Conservation (phyloP, 1,284 basidiomycete genomes). For the Ganoderma leucocontextum region DNA sequence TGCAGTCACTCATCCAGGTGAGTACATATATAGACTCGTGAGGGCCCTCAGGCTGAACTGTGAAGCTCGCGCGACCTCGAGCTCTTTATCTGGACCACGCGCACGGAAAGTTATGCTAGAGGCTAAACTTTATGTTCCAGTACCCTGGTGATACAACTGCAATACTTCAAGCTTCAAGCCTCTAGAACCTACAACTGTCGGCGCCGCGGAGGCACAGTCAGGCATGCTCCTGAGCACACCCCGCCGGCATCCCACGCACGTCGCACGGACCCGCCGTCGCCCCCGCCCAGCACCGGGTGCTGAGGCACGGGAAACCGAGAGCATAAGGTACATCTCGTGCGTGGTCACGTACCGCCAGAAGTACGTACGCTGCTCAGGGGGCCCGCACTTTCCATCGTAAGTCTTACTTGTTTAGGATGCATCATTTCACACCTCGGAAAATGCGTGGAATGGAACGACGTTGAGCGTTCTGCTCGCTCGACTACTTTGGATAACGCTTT, state of each 20-base stretch:
- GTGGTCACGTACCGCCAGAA: background rate
- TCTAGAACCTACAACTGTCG: background rate
- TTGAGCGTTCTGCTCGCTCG: background rate
- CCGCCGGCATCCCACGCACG: background rate
- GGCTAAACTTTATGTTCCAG: background rate
- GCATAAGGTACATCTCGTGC: background rate
- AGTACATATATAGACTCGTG: background rate
- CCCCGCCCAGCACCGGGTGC: constrained; percentile 4
- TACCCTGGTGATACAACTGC: background rate
- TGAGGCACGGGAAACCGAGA: background rate
- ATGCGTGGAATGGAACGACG: background rate
- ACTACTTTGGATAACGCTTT: background rate
- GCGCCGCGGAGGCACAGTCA: constrained; percentile 2
- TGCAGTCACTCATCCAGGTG: background rate
- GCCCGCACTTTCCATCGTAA: background rate
- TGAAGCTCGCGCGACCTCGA: background rate
- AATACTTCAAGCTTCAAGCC: constrained; percentile 1
- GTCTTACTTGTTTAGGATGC: background rate
- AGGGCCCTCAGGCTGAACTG: background rate
- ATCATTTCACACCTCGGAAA: background rate
- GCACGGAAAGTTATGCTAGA: background rate
- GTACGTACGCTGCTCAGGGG: constrained; percentile 2
- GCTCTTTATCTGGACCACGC: background rate
- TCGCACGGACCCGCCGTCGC: background rate
- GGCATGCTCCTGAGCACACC: background rate